Evolutionary conservation across 768 basidiomycete species (phyloP), one percentile per base, ranked within the genome.

Genomic region (Galerina marginata): DNA sequence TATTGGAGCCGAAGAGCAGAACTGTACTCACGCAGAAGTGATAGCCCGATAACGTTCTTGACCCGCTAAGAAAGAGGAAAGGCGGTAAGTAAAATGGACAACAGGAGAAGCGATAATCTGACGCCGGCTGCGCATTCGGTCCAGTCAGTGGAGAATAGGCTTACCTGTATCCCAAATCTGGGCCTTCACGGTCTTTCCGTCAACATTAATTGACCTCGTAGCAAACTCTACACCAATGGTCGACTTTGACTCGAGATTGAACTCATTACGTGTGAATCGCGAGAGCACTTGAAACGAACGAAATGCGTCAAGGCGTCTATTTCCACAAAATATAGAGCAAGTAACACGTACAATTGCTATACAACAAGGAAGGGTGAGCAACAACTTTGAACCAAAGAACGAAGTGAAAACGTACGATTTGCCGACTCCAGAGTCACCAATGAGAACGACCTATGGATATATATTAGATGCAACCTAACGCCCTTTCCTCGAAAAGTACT

Each of bases 161-260:
- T 67, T 67, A 93, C 93, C 95, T 67, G 96, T 99, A 77, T 99
- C 97, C 96, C 96, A 99, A 69, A 99, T 92, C 78, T 99, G 96
- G 20, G 96, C 96, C 77, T 99, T 99, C 67, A 99, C 86, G 2
- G 89, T 95, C 88, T 99, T 99, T 42, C 88, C 87, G 72, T 99
- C 96, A n/a, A 99, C 93, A 66, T 84, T 91, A 74, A 95, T 93
- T 15, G 93, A 92, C 71, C 97, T 87, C 43, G 96, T 98, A 3
- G 96, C 97, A 69, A 99, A 99, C 78, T 99, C 96, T 67, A 99
- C 96, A 55, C 97, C 96, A 75, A 99, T 99, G 23, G 97, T 99
- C 62, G 96, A 99, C 82, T 99, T 98, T 45, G 95, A 95, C 73
- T 99, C 97, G 67, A 96, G 85, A 82, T 96, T 97, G 88, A 99